Percentiles rank a stretch among this genome's conserved stretches.
Conservation (phyloP, 768 basidiomycete genomes). For the Leucosporidium yakuticum region DNA sequence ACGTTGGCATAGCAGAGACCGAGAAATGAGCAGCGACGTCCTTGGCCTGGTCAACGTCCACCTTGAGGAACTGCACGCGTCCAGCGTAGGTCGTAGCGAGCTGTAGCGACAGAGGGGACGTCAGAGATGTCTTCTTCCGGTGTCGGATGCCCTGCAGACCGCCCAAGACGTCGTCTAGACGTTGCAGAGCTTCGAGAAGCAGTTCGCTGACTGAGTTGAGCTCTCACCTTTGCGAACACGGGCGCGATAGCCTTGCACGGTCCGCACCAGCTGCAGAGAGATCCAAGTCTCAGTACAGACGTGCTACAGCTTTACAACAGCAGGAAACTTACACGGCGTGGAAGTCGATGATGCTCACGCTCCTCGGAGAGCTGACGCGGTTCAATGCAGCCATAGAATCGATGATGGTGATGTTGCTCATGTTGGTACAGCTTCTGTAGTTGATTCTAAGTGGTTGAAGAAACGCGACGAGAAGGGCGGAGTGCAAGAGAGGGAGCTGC, state of each 20-base stretch:
- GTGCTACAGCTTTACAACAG: too few species aligned
- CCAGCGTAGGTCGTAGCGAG: constrained; percentile 39
- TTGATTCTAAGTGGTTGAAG: not conserved
- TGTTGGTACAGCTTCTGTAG: not conserved
- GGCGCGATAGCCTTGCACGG: constrained; percentile 36
- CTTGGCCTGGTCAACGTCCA: constrained; percentile 57
- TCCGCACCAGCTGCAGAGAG: constrained; percentile 20
- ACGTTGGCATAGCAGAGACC: constrained; percentile 60
- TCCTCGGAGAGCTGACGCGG: not conserved
- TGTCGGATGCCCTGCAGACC: too few species aligned
- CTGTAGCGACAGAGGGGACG: too few species aligned
- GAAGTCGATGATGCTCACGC: constrained; percentile 25
- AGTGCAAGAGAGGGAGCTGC: too few species aligned
- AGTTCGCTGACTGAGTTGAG: constrained; percentile 12
- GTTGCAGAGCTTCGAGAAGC: constrained; percentile 56
- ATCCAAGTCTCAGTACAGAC: not conserved
- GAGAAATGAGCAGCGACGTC: constrained; percentile 63
- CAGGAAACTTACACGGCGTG: constrained; percentile 11
- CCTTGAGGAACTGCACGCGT: constrained; percentile 63
- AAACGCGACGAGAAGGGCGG: too few species aligned
- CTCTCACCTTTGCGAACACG: constrained; percentile 17
- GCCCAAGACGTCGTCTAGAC: too few species aligned
- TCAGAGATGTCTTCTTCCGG: too few species aligned
- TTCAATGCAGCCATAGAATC: not conserved
- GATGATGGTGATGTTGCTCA: not conserved